Evolutionary conservation across 768 basidiomycete genomes (phyloP).

Genomic region (Trametes punicea): DNA sequence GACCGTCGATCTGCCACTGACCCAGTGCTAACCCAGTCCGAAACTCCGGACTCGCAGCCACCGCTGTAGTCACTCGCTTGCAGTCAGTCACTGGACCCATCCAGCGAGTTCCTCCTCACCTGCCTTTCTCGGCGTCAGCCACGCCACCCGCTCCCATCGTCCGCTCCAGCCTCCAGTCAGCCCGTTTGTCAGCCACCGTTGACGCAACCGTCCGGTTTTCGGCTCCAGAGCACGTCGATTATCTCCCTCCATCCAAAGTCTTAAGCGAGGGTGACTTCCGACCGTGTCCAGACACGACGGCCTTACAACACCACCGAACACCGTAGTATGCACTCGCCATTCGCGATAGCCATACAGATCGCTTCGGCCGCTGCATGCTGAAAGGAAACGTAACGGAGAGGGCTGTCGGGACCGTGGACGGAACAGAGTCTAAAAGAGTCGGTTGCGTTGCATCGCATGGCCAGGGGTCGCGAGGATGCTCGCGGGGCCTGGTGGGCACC

Average conservation of each 20-base stretch:
- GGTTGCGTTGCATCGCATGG: background rate
- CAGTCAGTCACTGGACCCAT: background rate
- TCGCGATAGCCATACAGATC: too few relatives aligned
- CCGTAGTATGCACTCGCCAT: too few relatives aligned
- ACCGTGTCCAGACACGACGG: too few relatives aligned
- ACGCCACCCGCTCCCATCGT: background rate
- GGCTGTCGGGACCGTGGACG: too few relatives aligned
- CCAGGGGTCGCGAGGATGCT: background rate
- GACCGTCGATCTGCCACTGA: background rate
- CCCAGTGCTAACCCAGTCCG: too few relatives aligned
- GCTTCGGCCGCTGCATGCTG: too few relatives aligned
- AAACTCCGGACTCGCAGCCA: background rate
- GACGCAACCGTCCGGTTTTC: background rate
- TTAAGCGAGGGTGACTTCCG: too few relatives aligned
- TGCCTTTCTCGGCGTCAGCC: background rate
- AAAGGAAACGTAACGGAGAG: too few relatives aligned
- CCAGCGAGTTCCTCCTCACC: conserved; percentile 4
- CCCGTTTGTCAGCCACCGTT: background rate
- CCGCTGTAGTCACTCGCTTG: too few relatives aligned
- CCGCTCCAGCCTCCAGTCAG: background rate
- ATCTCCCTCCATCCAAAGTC: too few relatives aligned
- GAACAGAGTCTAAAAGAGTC: background rate
- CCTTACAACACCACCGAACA: too few relatives aligned
- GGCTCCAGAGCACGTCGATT: background rate
- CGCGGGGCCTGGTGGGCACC: background rate